Evolutionary conservation across 208 protist species (phyloP).

Genomic region (Acanthamoeba lugdunensis): DNA sequence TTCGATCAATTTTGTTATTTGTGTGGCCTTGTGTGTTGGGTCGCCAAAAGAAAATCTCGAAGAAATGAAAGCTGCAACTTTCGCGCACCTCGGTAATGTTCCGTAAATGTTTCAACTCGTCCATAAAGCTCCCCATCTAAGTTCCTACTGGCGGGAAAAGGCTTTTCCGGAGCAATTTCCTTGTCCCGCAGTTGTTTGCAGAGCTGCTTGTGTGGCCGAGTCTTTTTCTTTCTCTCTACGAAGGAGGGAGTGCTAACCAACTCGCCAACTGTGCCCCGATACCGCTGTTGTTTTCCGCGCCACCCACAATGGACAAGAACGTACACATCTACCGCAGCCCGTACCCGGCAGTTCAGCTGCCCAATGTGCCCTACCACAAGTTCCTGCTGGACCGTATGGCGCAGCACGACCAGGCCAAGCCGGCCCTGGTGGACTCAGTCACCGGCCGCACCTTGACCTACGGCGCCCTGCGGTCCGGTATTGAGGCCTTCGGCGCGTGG

Average conservation of each 20-base stretch:
- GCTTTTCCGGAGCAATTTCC: too few relatives aligned
- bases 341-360: neutral
- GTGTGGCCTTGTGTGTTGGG: too few relatives aligned
- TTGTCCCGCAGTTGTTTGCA: too few relatives aligned
- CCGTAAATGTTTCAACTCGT: too few relatives aligned
- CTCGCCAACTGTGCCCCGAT: neutral
- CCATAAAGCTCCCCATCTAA: too few relatives aligned
- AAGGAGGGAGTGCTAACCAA: too few relatives aligned
- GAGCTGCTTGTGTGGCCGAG: too few relatives aligned
- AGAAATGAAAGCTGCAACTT: too few relatives aligned
- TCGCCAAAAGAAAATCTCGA: too few relatives aligned
- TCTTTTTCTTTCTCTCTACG: neutral
- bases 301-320: neutral
- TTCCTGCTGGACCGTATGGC: neutral
- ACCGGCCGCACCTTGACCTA: conserved; percentile 11
- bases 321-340: neutral
- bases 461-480: neutral
- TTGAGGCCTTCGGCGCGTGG: neutral
- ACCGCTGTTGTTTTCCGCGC: neutral
- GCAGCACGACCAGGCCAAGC: conserved; percentile 13
- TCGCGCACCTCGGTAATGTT: too few relatives aligned
- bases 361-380: neutral
- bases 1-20: too few relatives aligned
- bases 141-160: too few relatives aligned
- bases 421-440: conserved; percentile 1